Conservation (phyloP, 352 stramenopile species). For the Phytophthora boehmeriae region DNA sequence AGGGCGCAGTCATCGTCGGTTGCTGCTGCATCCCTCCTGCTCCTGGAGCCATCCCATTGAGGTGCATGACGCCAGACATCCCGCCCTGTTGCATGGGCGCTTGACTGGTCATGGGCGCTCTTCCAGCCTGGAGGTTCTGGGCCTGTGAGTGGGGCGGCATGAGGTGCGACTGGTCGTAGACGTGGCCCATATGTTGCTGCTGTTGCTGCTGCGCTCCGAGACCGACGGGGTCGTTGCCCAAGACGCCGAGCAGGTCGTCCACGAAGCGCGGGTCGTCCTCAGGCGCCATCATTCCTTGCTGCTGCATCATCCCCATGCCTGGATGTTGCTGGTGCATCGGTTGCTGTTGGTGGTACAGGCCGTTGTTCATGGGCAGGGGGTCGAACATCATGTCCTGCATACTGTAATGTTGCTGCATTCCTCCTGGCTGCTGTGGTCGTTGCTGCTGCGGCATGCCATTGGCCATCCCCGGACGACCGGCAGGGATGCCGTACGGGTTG, state of each 20-base stretch:
- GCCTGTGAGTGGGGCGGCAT: conserved; percentile 51
- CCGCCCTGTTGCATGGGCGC: conserved; percentile 38
- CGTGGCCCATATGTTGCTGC: conserved; percentile 54
- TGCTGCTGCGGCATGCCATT: conserved; percentile 38
- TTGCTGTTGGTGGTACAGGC: conserved; percentile 54
- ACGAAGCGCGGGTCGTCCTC: conserved; percentile 75
- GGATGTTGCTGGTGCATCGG: conserved; percentile 46
- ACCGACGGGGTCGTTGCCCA: conserved; percentile 60
- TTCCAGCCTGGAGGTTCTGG: conserved; percentile 22
- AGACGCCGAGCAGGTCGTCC: conserved; percentile 68
- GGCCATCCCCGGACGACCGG: conserved; percentile 29
- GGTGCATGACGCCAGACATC: conserved; percentile 34
- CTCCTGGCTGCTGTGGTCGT: conserved; percentile 48
- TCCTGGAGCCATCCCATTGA: conserved; percentile 38
- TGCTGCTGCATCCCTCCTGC: conserved; percentile 37
- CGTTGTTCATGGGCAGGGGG: conserved; percentile 66
- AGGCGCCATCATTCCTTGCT: conserved; percentile 54
- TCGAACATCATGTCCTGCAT: conserved; percentile 86
- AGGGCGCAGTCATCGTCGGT: conserved; percentile 10
- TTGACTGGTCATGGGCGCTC: conserved; percentile 36
- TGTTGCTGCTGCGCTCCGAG: conserved; percentile 51
- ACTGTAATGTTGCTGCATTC: conserved; percentile 58
- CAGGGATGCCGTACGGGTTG: conserved; percentile 55
- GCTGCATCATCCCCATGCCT: conserved; percentile 52
- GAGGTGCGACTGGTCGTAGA: conserved; percentile 71